Percentiles rank a stretch among this genome's conserved stretches.
Evolutionary conservation across 495 filamentous ascomycete genomes (phyloP).

Genomic region (Neurospora hispaniola): DNA sequence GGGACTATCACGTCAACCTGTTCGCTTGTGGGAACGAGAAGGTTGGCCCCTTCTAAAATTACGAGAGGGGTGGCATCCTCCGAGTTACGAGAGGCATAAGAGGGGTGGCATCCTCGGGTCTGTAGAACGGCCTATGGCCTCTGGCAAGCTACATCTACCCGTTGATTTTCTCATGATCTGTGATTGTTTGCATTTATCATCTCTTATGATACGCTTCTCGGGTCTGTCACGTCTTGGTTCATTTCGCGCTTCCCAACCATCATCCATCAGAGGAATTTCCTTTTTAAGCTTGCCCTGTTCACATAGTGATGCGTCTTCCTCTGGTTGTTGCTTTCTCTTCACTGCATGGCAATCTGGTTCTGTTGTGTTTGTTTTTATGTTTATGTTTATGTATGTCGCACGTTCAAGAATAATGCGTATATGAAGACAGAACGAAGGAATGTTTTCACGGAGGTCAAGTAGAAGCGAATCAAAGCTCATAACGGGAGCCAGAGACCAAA

Average conservation of each 20-base stretch:
- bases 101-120: not conserved
- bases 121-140: not conserved
- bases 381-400: not conserved
- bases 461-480: not conserved
- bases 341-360: not conserved
- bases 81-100: not conserved
- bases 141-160: not conserved
- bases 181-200: not conserved
- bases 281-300: not conserved
- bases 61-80: not conserved
- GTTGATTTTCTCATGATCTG: not conserved
- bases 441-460: not conserved
- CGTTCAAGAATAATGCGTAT: not conserved
- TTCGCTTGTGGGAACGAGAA: constrained; percentile 41
- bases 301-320: not conserved
- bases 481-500: not conserved
- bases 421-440: not conserved
- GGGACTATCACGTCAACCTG: constrained; percentile 63
- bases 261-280: not conserved
- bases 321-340: not conserved
- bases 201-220: not conserved
- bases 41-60: constrained; percentile 9
- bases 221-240: not conserved
- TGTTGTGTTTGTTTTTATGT: not conserved
- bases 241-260: not conserved